A percentile compares a stretch with the other conserved stretches of the same genome.
These are phyloP conservation scores for Coemansia aciculifera DNA, from an alignment of 192 early-diverging fungal genomes.

Conservation along the genomic window DNA sequence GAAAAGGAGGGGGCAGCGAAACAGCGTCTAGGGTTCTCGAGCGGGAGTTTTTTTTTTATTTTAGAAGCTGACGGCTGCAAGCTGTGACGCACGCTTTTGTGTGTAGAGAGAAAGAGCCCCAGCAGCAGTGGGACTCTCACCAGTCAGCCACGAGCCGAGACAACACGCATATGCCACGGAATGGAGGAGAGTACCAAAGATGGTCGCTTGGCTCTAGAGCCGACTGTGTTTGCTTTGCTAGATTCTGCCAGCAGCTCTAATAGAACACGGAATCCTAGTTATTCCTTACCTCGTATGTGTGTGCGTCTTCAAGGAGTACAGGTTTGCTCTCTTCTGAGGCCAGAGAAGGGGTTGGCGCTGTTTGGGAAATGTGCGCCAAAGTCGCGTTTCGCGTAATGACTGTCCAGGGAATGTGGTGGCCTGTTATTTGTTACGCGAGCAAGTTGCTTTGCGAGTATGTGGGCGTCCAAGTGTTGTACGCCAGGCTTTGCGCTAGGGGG, in stretches of 20 bases:
- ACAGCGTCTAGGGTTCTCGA: background rate
- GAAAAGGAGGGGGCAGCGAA: background rate
- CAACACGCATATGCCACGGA: background rate
- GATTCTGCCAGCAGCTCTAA: background rate
- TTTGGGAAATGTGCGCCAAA: background rate
- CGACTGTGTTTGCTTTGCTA: background rate
- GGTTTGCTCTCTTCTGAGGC: background rate
- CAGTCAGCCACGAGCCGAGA: background rate
- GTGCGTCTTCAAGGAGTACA: background rate
- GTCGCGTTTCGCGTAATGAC: background rate
- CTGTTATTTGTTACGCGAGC: slow-evolving; percentile 4
- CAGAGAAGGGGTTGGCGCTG: background rate
- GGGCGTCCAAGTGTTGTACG: background rate
- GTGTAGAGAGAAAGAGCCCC: background rate
- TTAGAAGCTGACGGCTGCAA: background rate
- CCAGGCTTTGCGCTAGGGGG: background rate
- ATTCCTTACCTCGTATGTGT: slow-evolving; percentile 10
- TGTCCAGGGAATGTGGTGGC: background rate
- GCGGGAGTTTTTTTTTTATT: background rate
- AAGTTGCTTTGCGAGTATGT: background rate
- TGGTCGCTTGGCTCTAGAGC: background rate
- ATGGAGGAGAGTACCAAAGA: background rate
- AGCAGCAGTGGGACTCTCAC: background rate
- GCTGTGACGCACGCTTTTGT: background rate
- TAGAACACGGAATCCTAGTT: background rate